Evolutionary conservation across 2,329 filamentous ascomycete genomes (phyloP), one percentile per base, ranked within the genome.

Genomic region (Drechslera avenae): DNA sequence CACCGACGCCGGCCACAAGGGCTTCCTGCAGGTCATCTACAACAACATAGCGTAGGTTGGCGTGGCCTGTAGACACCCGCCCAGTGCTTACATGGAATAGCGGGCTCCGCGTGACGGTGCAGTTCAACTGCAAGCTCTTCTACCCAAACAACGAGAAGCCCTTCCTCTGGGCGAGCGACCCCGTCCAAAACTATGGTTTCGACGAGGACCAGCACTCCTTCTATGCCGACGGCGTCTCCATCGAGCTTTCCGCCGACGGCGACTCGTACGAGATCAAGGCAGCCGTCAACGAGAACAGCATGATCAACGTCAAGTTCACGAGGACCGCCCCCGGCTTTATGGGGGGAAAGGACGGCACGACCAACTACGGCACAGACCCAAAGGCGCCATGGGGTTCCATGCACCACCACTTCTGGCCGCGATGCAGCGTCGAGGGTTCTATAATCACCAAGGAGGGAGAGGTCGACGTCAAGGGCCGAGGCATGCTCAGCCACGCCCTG

Each of bases 51-150:
- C 85, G 92, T 97, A 64, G 63, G 86, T 76, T 87, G 30, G 18
- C 48, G 21, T 14, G 8, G 34, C 14, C 23, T 30, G 28, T 33
- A 12, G 2, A 13, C 37, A 18, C n/a, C 6, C 32, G 7, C 52
- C 42, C 47, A 67, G 68, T 61, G 53, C 41, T 51, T 35, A 57
- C 56, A 46, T 28, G 54, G 14, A 52, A 60, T 70, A 96, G 92
- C 64, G 92, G 93, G 73, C 85, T 99, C 60, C 88, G 89, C 66
- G 92, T 88, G 35, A 99, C 93, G 19, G 87, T 85, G 71, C 93
- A 97, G 78, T 96, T 97, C 83, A 97, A 90, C 79, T 85, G 84
- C 75, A 97, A 97, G 81, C 83, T 97, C 75, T 95, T 93, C 79
- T 89, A 88, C 73, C 81, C 85, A 52, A 87, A 89, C 64, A 80